Conservation (phyloP, 164 flowering plant genomes). For the Annona squamosa region DNA sequence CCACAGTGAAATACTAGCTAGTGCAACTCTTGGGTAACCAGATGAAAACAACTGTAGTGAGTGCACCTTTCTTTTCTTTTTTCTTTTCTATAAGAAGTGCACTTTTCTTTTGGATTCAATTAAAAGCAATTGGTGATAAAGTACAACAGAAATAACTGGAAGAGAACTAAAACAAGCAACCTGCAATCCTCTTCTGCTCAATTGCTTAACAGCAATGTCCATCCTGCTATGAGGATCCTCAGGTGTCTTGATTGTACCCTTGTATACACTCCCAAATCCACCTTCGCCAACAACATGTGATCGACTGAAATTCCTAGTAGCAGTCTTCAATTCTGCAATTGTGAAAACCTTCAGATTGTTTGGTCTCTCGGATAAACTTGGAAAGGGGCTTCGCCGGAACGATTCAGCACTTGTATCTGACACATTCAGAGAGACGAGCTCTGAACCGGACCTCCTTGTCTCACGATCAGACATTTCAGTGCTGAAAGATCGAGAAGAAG, state of each 20-base stretch:
- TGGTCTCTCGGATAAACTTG: constrained; percentile 44
- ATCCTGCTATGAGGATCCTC: constrained; percentile 48
- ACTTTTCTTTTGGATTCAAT: background rate
- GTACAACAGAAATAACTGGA: background rate
- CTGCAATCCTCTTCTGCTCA: constrained; percentile 82
- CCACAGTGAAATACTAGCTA: no score
- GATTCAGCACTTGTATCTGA: constrained; percentile 63
- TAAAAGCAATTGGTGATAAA: constrained; percentile 1
- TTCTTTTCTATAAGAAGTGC: background rate
- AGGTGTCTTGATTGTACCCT: constrained; percentile 48
- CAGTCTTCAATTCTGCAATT: constrained; percentile 53
- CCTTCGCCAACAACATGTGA: constrained; percentile 84
- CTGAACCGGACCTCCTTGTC: constrained; percentile 48
- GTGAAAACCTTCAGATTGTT: constrained; percentile 73
- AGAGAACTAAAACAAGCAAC: constrained; percentile 15
- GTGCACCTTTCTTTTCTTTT: no score
- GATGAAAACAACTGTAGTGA: no score
- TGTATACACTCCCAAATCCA: constrained; percentile 89
- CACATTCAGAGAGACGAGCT: constrained; percentile 47
- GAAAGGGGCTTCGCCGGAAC: constrained; percentile 27
- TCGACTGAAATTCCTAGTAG: constrained; percentile 71
- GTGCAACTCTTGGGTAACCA: no score
- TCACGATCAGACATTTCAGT: constrained; percentile 34
- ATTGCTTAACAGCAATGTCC: constrained; percentile 79
- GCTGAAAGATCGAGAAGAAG: constrained; percentile 26